Evolutionary conservation across 345 rosid species (phyloP).

Genomic region (Odontarrhena argentea): DNA sequence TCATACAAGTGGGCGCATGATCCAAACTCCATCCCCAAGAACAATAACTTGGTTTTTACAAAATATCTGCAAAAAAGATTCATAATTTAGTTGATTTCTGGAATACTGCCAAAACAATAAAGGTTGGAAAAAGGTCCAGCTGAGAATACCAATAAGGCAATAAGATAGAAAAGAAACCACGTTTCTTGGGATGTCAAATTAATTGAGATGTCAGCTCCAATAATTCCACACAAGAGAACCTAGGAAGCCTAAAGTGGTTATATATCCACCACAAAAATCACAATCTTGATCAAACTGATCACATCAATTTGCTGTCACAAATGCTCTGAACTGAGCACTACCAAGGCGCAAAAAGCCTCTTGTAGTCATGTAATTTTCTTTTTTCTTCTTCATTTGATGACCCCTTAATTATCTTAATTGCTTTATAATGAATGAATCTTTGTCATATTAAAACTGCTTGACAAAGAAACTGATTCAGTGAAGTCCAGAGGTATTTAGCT

Average conservation of each 20-base stretch:
- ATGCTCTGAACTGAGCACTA: constrained; percentile 19
- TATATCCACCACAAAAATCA: constrained; percentile 23
- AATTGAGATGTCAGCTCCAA: constrained; percentile 18
- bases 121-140: constrained; percentile 12
- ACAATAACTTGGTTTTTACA: neutral
- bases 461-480: neutral
- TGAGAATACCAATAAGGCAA: constrained; percentile 33
- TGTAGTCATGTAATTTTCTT: too few species aligned
- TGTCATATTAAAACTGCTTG: too few species aligned
- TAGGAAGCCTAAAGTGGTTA: constrained; percentile 10
- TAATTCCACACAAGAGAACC: constrained; percentile 20
- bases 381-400: too few species aligned
- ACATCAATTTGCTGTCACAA: constrained; percentile 25
- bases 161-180: constrained; percentile 4
- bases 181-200: neutral
- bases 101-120: constrained; percentile 29
- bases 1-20: constrained; percentile 33
- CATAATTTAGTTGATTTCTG: neutral
- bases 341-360: constrained; percentile 17
- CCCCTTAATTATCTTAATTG: too few species aligned
- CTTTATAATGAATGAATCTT: too few species aligned
- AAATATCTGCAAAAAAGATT: neutral
- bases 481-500: constrained; percentile 8
- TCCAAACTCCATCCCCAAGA: constrained; percentile 25
- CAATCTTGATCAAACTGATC: constrained; percentile 15